Evolutionary conservation across 805 yeast species (phyloP).

Genomic region (Saturnispora sekii): DNA sequence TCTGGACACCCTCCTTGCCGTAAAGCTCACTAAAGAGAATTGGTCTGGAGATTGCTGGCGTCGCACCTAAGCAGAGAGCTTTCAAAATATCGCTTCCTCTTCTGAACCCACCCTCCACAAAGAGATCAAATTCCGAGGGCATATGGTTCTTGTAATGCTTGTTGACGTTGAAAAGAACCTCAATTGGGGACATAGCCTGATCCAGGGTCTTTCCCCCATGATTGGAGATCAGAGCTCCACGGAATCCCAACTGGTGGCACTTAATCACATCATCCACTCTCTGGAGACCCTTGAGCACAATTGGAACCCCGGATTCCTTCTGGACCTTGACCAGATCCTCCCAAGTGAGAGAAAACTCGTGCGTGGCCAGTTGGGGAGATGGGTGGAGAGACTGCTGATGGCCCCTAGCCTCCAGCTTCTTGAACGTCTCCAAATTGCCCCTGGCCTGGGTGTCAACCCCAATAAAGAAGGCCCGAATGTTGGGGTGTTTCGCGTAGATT

Average conservation of each 20-base stretch:
- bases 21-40: conserved; percentile 70
- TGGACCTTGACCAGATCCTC: conserved; percentile 46
- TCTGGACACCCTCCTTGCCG: conserved; percentile 62
- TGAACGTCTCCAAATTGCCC: conserved; percentile 83
- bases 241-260: conserved; percentile 49
- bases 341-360: conserved; percentile 36
- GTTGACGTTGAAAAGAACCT: conserved; percentile 47
- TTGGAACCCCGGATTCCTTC: conserved; percentile 35
- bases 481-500: conserved; percentile 23
- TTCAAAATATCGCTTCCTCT: conserved; percentile 36
- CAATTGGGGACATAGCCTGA: conserved; percentile 49
- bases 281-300: conserved; percentile 56
- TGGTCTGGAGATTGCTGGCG: conserved; percentile 65
- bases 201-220: conserved; percentile 73
- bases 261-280: conserved; percentile 53
- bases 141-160: conserved; percentile 25
- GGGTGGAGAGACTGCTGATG: conserved; percentile 27
- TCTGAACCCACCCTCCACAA: conserved; percentile 38
- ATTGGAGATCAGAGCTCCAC: conserved; percentile 59
- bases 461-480: conserved; percentile 67
- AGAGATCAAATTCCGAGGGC: conserved; percentile 39
- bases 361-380: conserved; percentile 7
- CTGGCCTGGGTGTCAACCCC: conserved; percentile 78
- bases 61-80: conserved; percentile 36
- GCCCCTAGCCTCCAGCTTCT: conserved; percentile 51